Evolutionary conservation across 192 early-diverging fungal species (phyloP).

Genomic region (Backusella australiensis): DNA sequence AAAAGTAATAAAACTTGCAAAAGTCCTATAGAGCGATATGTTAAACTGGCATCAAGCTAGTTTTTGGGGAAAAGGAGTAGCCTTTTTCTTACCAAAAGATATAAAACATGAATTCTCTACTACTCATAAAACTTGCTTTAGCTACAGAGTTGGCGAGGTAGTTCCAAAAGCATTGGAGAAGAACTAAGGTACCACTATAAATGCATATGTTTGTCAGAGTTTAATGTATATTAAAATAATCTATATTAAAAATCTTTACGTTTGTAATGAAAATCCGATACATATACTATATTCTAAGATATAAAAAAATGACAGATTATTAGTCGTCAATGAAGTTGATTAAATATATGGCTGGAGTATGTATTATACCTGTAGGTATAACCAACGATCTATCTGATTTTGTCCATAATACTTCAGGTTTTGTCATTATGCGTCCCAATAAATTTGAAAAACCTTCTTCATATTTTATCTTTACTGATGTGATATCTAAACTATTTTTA

Average conservation of each 20-base stretch:
- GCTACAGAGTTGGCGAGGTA: constrained; percentile 41
- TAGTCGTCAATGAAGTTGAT: not conserved
- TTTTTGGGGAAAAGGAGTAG: not conserved
- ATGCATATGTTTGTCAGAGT: not conserved
- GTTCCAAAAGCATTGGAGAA: constrained; percentile 46
- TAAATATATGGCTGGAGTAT: not conserved
- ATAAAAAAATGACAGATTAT: too few species aligned
- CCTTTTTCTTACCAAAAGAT: constrained; percentile 35
- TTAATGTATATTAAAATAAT: not conserved
- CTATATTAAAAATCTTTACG: constrained; percentile 14
- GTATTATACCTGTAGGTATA: constrained; percentile 18
- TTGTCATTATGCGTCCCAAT: constrained; percentile 14
- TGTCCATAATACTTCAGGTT: constrained; percentile 32
- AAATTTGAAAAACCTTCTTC: constrained; percentile 32
- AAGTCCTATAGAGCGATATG: constrained; percentile 8
- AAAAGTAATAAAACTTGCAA: constrained; percentile 36
- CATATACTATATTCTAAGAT: constrained; percentile 38
- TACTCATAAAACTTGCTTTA: constrained; percentile 42
- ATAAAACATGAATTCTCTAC: constrained; percentile 42
- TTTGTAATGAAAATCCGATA: constrained; percentile 39
- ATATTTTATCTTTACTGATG: constrained; percentile 32
- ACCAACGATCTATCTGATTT: constrained; percentile 19
- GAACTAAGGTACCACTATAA: constrained; percentile 35
- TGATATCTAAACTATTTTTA: constrained; percentile 24
- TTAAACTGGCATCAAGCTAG: not conserved